These are phyloP conservation scores for Sclerotinia minor DNA, from an alignment of 2,329 filamentous ascomycete species.

Conservation along the genomic window DNA sequence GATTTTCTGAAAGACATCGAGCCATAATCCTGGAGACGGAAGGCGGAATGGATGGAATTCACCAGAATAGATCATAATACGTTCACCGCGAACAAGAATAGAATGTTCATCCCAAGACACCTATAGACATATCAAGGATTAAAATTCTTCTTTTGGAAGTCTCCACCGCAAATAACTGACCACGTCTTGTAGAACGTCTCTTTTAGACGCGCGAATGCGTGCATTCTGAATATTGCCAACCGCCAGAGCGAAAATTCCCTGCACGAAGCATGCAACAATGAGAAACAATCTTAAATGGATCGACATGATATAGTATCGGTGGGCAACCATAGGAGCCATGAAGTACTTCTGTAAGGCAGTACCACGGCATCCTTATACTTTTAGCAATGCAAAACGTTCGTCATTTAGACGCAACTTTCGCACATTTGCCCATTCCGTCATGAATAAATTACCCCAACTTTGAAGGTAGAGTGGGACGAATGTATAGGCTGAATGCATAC, in stretches of 20 bases:
- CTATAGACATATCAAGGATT: slow-evolving; percentile 24
- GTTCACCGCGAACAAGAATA: slow-evolving; percentile 60
- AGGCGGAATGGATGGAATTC: slow-evolving; percentile 64
- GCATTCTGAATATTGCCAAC: slow-evolving; percentile 23
- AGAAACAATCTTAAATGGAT: neutral
- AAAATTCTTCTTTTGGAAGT: neutral
- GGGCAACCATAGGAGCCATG: neutral
- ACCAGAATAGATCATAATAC: slow-evolving; percentile 61
- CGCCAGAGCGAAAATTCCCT: slow-evolving; percentile 29
- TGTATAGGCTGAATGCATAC: slow-evolving; percentile 13
- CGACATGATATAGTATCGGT: neutral
- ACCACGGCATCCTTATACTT: slow-evolving; percentile 11
- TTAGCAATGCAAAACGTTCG: neutral
- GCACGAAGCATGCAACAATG: neutral
- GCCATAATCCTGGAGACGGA: slow-evolving; percentile 61
- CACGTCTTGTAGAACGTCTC: slow-evolving; percentile 55
- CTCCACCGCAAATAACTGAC: slow-evolving; percentile 45
- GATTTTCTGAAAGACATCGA: slow-evolving; percentile 80
- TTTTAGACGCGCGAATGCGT: slow-evolving; percentile 36
- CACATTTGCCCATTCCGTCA: neutral
- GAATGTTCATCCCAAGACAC: slow-evolving; percentile 66
- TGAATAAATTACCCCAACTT: neutral
- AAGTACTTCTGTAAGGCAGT: neutral
- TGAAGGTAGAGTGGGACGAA: neutral
- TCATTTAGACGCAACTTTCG: neutral